These are phyloP conservation scores for Aureobasidium leucospermi DNA, from an alignment of 2,329 filamentous ascomycete species.

Conservation along the genomic window DNA sequence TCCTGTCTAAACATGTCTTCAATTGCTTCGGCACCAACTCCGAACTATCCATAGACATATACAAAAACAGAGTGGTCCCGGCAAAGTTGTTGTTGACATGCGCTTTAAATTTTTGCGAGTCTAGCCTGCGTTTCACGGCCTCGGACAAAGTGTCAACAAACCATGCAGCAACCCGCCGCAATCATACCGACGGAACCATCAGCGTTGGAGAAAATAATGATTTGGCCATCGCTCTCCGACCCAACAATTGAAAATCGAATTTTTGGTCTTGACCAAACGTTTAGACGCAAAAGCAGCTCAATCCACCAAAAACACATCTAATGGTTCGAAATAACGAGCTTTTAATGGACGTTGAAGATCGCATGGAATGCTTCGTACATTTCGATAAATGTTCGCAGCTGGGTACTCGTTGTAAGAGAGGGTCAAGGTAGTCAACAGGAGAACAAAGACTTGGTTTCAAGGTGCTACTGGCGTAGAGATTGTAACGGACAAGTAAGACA, in stretches of 20 bases:
- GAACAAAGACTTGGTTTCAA: too few relatives aligned
- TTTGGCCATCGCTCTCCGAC: not conserved
- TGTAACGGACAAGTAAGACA: too few relatives aligned
- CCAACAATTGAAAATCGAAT: not conserved
- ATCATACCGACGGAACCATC: not conserved
- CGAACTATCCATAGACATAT: not conserved
- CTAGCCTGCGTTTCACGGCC: constrained; percentile 12
- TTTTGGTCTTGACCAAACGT: not conserved
- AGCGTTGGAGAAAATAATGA: not conserved
- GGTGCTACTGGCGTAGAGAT: too few relatives aligned
- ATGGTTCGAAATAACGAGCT: too few relatives aligned
- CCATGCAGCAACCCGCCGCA: constrained; percentile 10
- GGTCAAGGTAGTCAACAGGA: too few relatives aligned
- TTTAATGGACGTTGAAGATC: too few relatives aligned
- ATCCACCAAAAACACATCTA: not conserved
- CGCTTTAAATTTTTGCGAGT: constrained; percentile 3
- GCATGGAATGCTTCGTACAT: too few relatives aligned
- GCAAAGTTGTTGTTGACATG: not conserved
- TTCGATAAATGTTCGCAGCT: too few relatives aligned
- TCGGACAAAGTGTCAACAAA: not conserved
- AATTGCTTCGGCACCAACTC: not conserved
- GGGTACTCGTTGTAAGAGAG: too few relatives aligned
- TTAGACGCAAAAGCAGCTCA: not conserved
- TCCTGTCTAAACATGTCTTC: not conserved
- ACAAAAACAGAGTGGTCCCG: not conserved